Conservation (phyloP, 1,284 basidiomycete genomes). For the Rhodotorula mucilaginosa region DNA sequence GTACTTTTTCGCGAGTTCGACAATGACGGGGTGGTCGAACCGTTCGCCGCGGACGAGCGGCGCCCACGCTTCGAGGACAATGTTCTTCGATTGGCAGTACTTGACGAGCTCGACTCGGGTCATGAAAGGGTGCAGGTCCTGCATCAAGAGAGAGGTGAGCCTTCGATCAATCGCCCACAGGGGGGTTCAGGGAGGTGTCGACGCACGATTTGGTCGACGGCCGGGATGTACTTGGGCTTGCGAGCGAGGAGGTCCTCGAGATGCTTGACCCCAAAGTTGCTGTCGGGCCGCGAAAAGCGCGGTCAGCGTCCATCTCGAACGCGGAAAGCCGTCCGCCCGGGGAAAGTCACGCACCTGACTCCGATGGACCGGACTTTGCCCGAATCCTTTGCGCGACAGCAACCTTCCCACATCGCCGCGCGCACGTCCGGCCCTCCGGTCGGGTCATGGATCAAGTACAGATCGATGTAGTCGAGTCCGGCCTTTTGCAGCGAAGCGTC, state of each 20-base stretch:
- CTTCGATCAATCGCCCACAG: background rate
- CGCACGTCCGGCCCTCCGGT: conserved; percentile 36
- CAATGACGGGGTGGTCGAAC: conserved; percentile 59
- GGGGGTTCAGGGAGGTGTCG: background rate
- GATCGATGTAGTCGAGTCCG: conserved; percentile 61
- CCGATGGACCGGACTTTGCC: conserved; percentile 71
- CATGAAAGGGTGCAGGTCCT: conserved; percentile 75
- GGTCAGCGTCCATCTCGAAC: conserved; percentile 63
- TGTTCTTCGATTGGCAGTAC: conserved; percentile 67
- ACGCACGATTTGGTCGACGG: conserved; percentile 70
- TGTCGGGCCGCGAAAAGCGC: conserved; percentile 33
- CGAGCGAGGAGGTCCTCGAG: conserved; percentile 69
- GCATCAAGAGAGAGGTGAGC: background rate
- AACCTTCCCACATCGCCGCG: conserved; percentile 38
- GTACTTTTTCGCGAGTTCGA: conserved; percentile 63
- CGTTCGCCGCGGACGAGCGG: conserved; percentile 64
- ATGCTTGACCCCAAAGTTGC: conserved; percentile 60
- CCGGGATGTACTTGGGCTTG: conserved; percentile 56
- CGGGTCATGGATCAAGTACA: conserved; percentile 74
- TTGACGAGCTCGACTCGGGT: conserved; percentile 74
- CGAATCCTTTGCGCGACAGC: conserved; percentile 56
- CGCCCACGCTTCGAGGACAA: conserved; percentile 60
- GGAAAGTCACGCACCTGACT: conserved; percentile 54
- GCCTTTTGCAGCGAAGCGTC: conserved; percentile 21
- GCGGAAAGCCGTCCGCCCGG: background rate